Evolutionary conservation across 2,329 filamentous ascomycete genomes (phyloP).

Genomic region (Colletotrichum costaricense): DNA sequence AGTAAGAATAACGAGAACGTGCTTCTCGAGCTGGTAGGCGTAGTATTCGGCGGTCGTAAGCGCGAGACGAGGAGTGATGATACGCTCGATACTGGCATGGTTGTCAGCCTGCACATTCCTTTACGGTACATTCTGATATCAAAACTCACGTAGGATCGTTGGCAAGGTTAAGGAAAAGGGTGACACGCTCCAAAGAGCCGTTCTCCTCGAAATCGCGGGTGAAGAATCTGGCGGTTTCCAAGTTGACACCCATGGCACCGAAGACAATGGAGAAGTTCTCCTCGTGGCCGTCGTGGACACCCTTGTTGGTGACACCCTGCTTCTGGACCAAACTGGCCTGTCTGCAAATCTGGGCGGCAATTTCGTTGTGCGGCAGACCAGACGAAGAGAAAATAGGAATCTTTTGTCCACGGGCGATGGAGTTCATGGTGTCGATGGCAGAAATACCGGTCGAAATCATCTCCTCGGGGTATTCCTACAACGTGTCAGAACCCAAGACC

Average conservation of each 20-base stretch:
- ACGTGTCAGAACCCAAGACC: conserved; percentile 36
- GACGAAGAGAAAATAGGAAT: conserved; percentile 99
- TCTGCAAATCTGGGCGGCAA: conserved; percentile 97
- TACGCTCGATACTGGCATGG: conserved; percentile 87
- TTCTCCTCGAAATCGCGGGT: conserved; percentile 99
- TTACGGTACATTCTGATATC: no score
- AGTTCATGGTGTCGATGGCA: conserved; percentile 98
- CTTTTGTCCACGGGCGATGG: conserved; percentile 98
- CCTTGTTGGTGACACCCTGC: conserved; percentile 86
- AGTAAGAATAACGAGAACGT: conserved; percentile 98
- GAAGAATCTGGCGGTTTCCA: conserved; percentile 99
- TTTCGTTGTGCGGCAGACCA: conserved; percentile 99
- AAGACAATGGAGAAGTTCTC: conserved; percentile 99
- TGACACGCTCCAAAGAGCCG: conserved; percentile 96
- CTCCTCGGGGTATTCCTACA: conserved; percentile 95
- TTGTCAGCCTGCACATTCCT: conserved; percentile 30
- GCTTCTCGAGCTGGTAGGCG: conserved; percentile 99
- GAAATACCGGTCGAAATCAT: conserved; percentile 99
- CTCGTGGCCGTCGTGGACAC: conserved; percentile 94
- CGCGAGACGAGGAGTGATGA: conserved; percentile 98
- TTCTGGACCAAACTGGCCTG: conserved; percentile 91
- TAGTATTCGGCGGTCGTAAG: conserved; percentile 99
- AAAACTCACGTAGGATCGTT: conserved; percentile 92
- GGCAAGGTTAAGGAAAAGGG: conserved; percentile 97
- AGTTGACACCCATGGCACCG: conserved; percentile 99